These are phyloP conservation scores for Lachancea mirantina DNA, from an alignment of 805 yeast species.

Conservation along the genomic window DNA sequence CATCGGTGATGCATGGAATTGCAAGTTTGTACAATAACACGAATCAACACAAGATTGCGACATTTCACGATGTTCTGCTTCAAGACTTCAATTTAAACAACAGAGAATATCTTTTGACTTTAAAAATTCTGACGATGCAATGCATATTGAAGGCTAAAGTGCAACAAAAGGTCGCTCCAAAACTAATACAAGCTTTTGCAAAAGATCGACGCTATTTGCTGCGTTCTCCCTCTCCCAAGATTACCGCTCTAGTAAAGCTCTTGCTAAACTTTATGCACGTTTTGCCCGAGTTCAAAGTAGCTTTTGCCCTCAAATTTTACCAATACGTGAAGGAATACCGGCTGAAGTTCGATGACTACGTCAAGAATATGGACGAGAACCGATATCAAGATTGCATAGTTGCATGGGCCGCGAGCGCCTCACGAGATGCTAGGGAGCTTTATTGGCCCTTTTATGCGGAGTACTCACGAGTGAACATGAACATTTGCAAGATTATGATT, in stretches of 20 bases:
- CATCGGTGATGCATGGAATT: constrained; percentile 14
- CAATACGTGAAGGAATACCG: constrained; percentile 24
- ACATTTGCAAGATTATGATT: constrained; percentile 18
- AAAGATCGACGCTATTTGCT: constrained; percentile 22
- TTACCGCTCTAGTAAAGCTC: constrained; percentile 20
- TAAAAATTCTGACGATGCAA: constrained; percentile 27
- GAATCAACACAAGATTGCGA: constrained; percentile 11
- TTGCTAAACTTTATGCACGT: constrained; percentile 21
- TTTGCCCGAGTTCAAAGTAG: constrained; percentile 15
- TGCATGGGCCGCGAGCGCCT: constrained; percentile 1
- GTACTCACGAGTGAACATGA: constrained; percentile 13
- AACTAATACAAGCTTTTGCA: constrained; percentile 19
- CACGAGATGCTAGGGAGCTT: not conserved
- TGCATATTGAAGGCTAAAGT: constrained; percentile 18
- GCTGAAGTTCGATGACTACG: constrained; percentile 16
- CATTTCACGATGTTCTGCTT: constrained; percentile 17
- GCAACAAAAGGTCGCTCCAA: constrained; percentile 6
- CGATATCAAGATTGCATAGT: constrained; percentile 17
- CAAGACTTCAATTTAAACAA: constrained; percentile 22
- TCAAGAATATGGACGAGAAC: constrained; percentile 17
- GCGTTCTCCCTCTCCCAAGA: constrained; percentile 15
- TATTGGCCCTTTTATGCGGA: constrained; percentile 16
- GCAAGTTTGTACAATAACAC: constrained; percentile 20
- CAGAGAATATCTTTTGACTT: constrained; percentile 17
- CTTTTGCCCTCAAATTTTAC: constrained; percentile 27